Evolutionary conservation across 1,284 basidiomycete genomes (phyloP).

Genomic region (Hemileia vastatrix): DNA sequence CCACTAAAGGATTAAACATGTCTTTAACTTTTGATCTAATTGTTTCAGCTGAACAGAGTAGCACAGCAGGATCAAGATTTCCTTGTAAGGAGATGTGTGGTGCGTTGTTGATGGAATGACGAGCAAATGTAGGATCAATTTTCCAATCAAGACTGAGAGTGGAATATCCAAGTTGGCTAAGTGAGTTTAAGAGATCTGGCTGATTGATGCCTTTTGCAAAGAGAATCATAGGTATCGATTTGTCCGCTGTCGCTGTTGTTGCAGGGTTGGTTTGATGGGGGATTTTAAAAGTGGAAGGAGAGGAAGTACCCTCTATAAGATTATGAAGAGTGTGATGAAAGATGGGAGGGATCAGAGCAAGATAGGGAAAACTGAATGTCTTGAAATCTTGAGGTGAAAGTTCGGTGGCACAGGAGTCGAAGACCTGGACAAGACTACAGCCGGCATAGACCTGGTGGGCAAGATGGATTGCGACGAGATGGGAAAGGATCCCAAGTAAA

Average conservation of each 20-base stretch:
- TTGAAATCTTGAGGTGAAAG: slow-evolving; percentile 74
- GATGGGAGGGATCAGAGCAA: slow-evolving; percentile 52
- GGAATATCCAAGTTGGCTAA: slow-evolving; percentile 29
- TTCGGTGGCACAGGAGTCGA: slow-evolving; percentile 89
- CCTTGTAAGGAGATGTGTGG: slow-evolving; percentile 72
- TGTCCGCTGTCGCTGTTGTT: no score
- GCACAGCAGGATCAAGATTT: slow-evolving; percentile 69
- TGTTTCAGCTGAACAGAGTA: slow-evolving; percentile 77
- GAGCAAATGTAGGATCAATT: slow-evolving; percentile 62
- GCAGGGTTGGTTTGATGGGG: no score
- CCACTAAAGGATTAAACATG: slow-evolving; percentile 66
- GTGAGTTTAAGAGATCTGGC: slow-evolving; percentile 7
- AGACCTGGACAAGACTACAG: slow-evolving; percentile 75
- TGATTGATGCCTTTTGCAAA: slow-evolving; percentile 75
- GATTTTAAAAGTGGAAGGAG: slow-evolving; percentile 54
- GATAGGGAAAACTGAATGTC: slow-evolving; percentile 61
- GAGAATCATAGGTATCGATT: slow-evolving; percentile 69
- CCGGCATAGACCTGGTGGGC: slow-evolving; percentile 85
- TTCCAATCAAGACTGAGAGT: slow-evolving; percentile 78
- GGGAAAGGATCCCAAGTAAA: slow-evolving; percentile 65
- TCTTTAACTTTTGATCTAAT: slow-evolving; percentile 78
- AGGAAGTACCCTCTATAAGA: no score
- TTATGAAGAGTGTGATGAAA: no score
- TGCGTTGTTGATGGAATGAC: slow-evolving; percentile 50
- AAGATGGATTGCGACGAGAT: slow-evolving; percentile 73